Evolutionary conservation across 768 basidiomycete species (phyloP).

Genomic region (Nidularia sp.): DNA sequence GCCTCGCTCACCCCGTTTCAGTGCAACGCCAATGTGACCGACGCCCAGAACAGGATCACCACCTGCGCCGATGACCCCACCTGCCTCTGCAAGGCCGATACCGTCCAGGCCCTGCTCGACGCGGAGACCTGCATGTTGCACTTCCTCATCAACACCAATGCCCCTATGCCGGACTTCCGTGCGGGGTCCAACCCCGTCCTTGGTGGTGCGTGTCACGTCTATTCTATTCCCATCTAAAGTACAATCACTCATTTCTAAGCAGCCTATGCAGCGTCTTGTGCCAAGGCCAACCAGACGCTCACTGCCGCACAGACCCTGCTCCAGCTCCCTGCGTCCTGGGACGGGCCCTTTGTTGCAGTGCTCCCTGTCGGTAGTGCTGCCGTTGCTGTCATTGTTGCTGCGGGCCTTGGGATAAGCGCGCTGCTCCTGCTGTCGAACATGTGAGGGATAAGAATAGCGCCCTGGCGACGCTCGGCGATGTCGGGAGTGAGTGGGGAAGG

Average conservation of each 20-base stretch:
- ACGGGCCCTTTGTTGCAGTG: conserved; percentile 51
- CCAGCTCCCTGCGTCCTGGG: conserved; percentile 47
- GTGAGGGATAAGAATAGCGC: conserved; percentile 12
- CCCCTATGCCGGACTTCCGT: conserved; percentile 41
- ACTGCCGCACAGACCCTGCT: conserved; percentile 35
- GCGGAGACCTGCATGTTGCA: conserved; percentile 72
- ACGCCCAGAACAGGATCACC: conserved; percentile 19
- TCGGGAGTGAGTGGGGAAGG: too few relatives aligned
- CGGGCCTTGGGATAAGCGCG: conserved; percentile 42
- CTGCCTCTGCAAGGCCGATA: conserved; percentile 51
- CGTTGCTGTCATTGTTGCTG: conserved; percentile 38
- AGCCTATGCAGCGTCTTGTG: conserved; percentile 59
- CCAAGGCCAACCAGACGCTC: conserved; percentile 30
- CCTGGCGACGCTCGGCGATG: too few relatives aligned
- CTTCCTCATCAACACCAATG: conserved; percentile 46
- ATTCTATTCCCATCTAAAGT: neutral
- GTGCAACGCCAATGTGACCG: neutral
- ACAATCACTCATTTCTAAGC: conserved; percentile 4
- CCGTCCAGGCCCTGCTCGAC: conserved; percentile 34
- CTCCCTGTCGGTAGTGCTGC: conserved; percentile 40
- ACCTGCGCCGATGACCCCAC: conserved; percentile 40
- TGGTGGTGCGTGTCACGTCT: conserved; percentile 33
- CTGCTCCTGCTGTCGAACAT: conserved; percentile 54
- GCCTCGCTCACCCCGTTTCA: conserved; percentile 16
- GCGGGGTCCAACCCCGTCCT: conserved; percentile 62